Percentiles rank a stretch among this genome's conserved stretches.
Evolutionary conservation across 805 yeast species (phyloP).

Genomic region (Phaffomyces antillensis): DNA sequence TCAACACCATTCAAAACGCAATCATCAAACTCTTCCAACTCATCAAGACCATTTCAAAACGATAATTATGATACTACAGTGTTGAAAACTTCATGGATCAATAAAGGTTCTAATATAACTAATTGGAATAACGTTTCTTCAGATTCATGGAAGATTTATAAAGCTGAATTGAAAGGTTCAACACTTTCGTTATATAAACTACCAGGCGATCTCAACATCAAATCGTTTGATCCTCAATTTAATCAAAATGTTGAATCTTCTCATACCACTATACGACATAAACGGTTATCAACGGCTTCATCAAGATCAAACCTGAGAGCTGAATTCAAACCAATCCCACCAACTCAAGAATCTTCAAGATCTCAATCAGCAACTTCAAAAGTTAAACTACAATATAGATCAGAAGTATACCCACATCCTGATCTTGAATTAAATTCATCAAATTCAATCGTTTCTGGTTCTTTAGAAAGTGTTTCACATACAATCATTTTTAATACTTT

Average conservation of each 20-base stretch:
- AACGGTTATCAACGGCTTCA: slow-evolving; percentile 19
- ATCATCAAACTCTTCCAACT: slow-evolving; percentile 6
- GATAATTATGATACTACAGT: slow-evolving; percentile 32
- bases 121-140: slow-evolving; percentile 17
- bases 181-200: slow-evolving; percentile 54
- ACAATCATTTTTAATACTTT: slow-evolving; percentile 51
- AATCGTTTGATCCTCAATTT: slow-evolving; percentile 29
- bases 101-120: slow-evolving; percentile 33
- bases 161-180: slow-evolving; percentile 69
- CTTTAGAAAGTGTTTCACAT: slow-evolving; percentile 73
- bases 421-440: slow-evolving; percentile 43
- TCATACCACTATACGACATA: slow-evolving; percentile 18
- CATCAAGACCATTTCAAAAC: slow-evolving; percentile 17
- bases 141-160: slow-evolving; percentile 36
- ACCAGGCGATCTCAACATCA: slow-evolving; percentile 40
- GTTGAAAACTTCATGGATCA: slow-evolving; percentile 55
- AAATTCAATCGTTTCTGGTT: slow-evolving; percentile 43
- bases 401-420: slow-evolving; percentile 54
- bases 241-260: slow-evolving; percentile 3
- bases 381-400: slow-evolving; percentile 27
- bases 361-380: background rate
- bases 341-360: background rate
- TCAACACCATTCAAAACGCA: background rate
- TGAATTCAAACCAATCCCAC: slow-evolving; percentile 11
- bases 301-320: slow-evolving; percentile 14